Evolutionary conservation across 768 basidiomycete genomes (phyloP), one percentile per base, ranked within the genome.

Genomic region (Hortiboletus campestris): DNA sequence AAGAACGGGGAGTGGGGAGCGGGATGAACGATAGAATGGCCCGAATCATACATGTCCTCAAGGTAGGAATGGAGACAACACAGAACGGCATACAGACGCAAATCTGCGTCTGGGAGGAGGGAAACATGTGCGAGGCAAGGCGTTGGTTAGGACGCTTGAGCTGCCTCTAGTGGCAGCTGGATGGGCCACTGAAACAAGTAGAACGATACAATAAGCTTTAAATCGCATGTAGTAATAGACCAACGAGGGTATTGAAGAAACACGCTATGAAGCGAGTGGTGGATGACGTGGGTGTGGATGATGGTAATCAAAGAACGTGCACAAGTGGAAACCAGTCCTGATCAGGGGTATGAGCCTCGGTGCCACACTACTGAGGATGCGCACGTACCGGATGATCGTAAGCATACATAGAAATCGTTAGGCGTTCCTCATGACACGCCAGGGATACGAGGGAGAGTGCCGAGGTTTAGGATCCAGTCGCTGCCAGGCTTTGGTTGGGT

Each of bases 401-500:
- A 51, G 51, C 29, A 57, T 62, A 52, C n/a, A 63, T 54, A 38
- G 20, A 53, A 36, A 22, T 59, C 40, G 36, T 57, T 4, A 41
- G 12, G n/a, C 22, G 42, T 14, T 43, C 50, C 36, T 63, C 48
- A 54, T 56, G 59, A 58, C 10, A 55, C 2, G 20, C 57, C 53
- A 49, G 53, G 41, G 8, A 48, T 6, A 34, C 16, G 56, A 22
- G 54, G 56, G 11, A 32, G 58, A 29, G 38, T 31, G 0, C 72
- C 70, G 2, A 72, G 65, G 44, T 73, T 62, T n/a, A 78, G 58
- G 20, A 67, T 59, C 77, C 76, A 78, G 35, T 69, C 65, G 14
- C 67, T 42, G n/a, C 68, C 70, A 7, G 68, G 63, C 50, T 69
- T 68, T 45, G 68, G 64, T 52, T 74, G 76, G 7, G 73, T 72